These are phyloP conservation scores for Schizosaccharomyces cryophilus DNA, from an alignment of 805 yeast species.

Conservation along the genomic window DNA sequence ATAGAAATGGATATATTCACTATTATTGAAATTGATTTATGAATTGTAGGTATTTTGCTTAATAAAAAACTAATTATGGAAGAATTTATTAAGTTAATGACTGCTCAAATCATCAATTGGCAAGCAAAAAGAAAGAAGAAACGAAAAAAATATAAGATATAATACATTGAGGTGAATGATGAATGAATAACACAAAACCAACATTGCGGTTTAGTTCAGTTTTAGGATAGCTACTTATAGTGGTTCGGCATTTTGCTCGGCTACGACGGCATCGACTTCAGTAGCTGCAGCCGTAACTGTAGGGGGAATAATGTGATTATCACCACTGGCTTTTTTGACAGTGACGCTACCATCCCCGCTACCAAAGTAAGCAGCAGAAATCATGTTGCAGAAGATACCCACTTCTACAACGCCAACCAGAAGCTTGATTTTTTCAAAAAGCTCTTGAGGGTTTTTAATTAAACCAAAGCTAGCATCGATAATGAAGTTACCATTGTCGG, in stretches of 20 bases:
- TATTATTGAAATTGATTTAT: too few relatives aligned
- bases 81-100: too few relatives aligned
- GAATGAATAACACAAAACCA: too few relatives aligned
- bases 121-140: too few relatives aligned
- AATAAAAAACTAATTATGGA: too few relatives aligned
- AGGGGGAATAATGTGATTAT: background rate
- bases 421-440: constrained; percentile 33
- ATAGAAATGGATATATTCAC: too few relatives aligned
- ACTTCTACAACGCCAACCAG: constrained; percentile 91
- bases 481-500: constrained; percentile 83
- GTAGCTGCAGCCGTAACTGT: background rate
- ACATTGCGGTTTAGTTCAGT: too few relatives aligned
- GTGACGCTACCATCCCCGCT: constrained; percentile 43
- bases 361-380: constrained; percentile 70
- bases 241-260: background rate
- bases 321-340: constrained; percentile 7
- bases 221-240: background rate
- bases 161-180: too few relatives aligned
- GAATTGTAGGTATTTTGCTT: too few relatives aligned
- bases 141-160: too few relatives aligned
- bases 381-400: constrained; percentile 57
- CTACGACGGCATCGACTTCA: background rate
- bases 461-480: constrained; percentile 83
- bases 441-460: constrained; percentile 19
- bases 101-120: too few relatives aligned